Evolutionary conservation across 371 early-diverging fungal species (phyloP).

Genomic region (Mucor racemosus): DNA sequence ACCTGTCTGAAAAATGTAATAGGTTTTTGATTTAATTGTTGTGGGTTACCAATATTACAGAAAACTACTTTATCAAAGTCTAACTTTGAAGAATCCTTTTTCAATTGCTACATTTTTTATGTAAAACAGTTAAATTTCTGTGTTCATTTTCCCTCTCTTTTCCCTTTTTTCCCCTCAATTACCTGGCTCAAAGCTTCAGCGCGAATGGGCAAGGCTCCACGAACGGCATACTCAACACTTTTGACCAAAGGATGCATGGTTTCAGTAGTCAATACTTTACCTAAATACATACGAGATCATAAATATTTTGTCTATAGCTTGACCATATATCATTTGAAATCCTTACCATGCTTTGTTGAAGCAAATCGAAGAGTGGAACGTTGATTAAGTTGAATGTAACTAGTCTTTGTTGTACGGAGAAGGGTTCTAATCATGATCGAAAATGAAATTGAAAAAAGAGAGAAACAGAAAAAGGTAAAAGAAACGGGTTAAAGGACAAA

Average conservation of each 20-base stretch:
- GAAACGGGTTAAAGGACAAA: neutral
- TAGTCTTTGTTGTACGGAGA: constrained; percentile 16
- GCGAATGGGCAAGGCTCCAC: constrained; percentile 94
- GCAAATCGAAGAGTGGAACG: constrained; percentile 4
- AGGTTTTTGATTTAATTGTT: constrained; percentile 92
- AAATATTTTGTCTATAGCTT: neutral
- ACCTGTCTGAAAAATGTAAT: constrained; percentile 97
- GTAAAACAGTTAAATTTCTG: neutral
- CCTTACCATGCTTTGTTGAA: constrained; percentile 18
- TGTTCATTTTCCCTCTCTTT: neutral
- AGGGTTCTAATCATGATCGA: constrained; percentile 21
- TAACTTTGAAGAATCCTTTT: constrained; percentile 45
- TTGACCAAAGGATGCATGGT: constrained; percentile 78
- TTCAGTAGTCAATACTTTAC: constrained; percentile 49
- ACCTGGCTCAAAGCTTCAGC: constrained; percentile 87
- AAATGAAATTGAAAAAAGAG: constrained; percentile 1
- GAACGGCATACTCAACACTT: constrained; percentile 93
- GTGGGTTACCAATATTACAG: constrained; percentile 99
- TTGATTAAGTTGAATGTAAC: constrained; percentile 14
- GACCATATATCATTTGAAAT: neutral
- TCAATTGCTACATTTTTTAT: constrained; percentile 22
- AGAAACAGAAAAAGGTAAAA: neutral
- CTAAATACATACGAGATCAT: neutral
- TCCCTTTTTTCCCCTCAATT: constrained; percentile 11
- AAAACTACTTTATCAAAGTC: constrained; percentile 73